Evolutionary conservation across 352 stramenopile genomes (phyloP), one percentile per base, ranked within the genome.

Genomic region (Elongisporangium undulatum): DNA sequence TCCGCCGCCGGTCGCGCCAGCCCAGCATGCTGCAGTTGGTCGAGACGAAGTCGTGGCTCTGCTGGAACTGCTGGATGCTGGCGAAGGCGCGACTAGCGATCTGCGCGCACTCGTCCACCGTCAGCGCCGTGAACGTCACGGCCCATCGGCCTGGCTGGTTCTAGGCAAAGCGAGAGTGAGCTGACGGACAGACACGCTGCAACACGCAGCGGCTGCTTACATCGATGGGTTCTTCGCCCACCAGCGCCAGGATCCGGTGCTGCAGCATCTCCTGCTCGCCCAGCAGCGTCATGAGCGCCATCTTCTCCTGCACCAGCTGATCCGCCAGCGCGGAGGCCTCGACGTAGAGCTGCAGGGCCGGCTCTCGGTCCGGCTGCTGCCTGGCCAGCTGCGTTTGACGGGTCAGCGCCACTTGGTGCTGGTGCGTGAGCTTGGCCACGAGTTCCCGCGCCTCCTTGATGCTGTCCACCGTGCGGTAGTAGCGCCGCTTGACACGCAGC

Each of bases 281-380:
- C 21, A 71, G 58, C 21, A 76, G 61, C 12, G 74, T 64, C 34
- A 75, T 67, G 55, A 89, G 62, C 63, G 71, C 59, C 9, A 81
- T 68, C 54, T 87, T 84, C 55, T 83, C 78, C 53, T 69, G 60
- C 10, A 68, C 60, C 15, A 90, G 70, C 53, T 69, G 63, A 56
- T 90, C 75, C 29, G 82, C 82, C n/a, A 74, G 61, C 29, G 69
- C 64, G 41, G 75, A 77, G 38, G 85, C 56, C 49, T 83, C 60
- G 61, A 75, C 69, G 62, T 89, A 90, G 29, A 72, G 55, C 56
- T 34, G 24, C 24, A 34, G 7, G 24, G 24, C 24, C 7, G 24
- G 24, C 24, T 34, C 24, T 3, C 24, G 24, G 24, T 34, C 24
- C 3, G 24, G 24, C 24, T 34, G 24, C 24, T 34, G 24, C 24